Percentiles rank a stretch among this genome's conserved stretches.
These are phyloP conservation scores for Boletus sp. DNA, from an alignment of 768 basidiomycete genomes.

Conservation along the genomic window DNA sequence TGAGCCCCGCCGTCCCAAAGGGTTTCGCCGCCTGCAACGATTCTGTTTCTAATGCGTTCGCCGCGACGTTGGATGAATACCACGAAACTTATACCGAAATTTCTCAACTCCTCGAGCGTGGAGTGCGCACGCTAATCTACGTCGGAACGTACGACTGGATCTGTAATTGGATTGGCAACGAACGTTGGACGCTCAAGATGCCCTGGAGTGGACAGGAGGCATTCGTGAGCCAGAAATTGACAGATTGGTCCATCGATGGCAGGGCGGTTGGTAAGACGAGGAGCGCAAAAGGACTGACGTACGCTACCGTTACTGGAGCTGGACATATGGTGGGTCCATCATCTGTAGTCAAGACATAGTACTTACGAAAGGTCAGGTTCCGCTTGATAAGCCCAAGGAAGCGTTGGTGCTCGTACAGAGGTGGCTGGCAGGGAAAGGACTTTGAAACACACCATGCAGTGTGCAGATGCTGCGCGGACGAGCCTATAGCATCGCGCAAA, in stretches of 20 bases:
- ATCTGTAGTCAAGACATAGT: neutral
- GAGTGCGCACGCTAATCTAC: conserved; percentile 65
- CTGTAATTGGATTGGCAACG: conserved; percentile 73
- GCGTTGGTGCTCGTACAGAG: conserved; percentile 45
- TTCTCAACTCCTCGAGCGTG: conserved; percentile 61
- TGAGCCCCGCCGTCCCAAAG: conserved; percentile 41
- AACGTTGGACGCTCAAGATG: conserved; percentile 66
- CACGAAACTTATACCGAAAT: conserved; percentile 32
- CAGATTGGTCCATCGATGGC: conserved; percentile 53
- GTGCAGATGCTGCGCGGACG: neutral
- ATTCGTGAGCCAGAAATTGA: conserved; percentile 46
- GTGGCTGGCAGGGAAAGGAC: conserved; percentile 37
- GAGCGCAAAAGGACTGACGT: conserved; percentile 56
- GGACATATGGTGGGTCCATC: conserved; percentile 62
- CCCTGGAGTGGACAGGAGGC: conserved; percentile 61
- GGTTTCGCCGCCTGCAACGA: conserved; percentile 39
- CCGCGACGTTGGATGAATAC: conserved; percentile 38
- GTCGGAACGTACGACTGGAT: conserved; percentile 73
- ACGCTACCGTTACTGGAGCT: conserved; percentile 57
- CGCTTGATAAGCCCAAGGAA: conserved; percentile 57
- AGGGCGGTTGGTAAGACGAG: conserved; percentile 51
- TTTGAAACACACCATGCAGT: conserved; percentile 1
- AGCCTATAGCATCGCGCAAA: neutral
- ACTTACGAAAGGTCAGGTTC: conserved; percentile 36
- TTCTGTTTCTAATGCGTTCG: conserved; percentile 49